Evolutionary conservation across 1,139 yeast genomes (phyloP).

Genomic region (Diutina catenulata): DNA sequence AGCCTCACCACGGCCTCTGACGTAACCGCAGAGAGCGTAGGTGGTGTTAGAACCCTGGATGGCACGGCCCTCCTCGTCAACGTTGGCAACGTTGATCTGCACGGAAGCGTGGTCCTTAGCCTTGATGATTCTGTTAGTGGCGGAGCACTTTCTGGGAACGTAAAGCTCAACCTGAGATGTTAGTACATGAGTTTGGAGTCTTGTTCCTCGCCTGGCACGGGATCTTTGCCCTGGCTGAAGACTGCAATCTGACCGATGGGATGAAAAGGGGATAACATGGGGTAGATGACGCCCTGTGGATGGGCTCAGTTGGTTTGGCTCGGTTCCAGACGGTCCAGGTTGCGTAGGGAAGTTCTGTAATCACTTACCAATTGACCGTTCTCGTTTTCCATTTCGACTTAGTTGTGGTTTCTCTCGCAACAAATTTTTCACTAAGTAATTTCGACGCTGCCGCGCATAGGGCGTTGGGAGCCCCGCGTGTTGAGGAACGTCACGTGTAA

Average conservation of each 20-base stretch:
- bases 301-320: too few relatives aligned
- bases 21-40: constrained; percentile 95
- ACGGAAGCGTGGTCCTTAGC: constrained; percentile 99
- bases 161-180: constrained; percentile 84
- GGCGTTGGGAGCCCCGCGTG: neutral
- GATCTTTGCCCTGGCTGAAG: too few relatives aligned
- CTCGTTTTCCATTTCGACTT: constrained; percentile 94
- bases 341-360: neutral
- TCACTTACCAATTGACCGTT: constrained; percentile 96
- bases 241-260: too few relatives aligned
- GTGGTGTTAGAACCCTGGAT: constrained; percentile 86
- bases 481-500: neutral
- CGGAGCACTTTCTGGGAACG: constrained; percentile 99
- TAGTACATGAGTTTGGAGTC: constrained; percentile 8
- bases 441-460: neutral
- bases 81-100: constrained; percentile 50
- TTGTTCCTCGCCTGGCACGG: neutral
- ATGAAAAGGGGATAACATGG: too few relatives aligned
- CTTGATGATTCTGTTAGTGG: constrained; percentile 99
- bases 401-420: constrained; percentile 13
- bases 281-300: too few relatives aligned
- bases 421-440: neutral
- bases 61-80: constrained; percentile 91
- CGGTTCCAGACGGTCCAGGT: neutral
- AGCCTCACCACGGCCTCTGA: constrained; percentile 73